A percentile compares a stretch with the other conserved stretches of the same genome.
Conservation (phyloP, 176 grass and related monocot genomes). For the Aegilops bicornis region DNA sequence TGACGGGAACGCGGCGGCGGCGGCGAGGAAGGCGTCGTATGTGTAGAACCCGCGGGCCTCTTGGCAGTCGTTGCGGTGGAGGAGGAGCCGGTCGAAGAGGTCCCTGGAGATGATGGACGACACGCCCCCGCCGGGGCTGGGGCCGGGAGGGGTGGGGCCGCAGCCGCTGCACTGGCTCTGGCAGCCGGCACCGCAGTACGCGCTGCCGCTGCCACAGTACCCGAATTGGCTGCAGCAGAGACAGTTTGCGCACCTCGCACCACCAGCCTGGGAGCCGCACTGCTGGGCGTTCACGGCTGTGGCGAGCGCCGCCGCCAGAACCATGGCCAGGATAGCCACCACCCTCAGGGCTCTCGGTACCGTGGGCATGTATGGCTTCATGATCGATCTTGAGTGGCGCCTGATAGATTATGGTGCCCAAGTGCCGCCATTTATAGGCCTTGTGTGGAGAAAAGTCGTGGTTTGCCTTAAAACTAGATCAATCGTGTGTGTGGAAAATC, state of each 20-base stretch:
- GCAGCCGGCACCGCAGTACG: neutral
- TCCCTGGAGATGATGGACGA: constrained; percentile 27
- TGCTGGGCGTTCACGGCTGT: neutral
- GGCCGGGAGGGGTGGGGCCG: neutral
- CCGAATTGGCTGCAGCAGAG: constrained; percentile 45
- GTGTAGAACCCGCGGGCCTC: constrained; percentile 22
- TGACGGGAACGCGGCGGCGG: constrained; percentile 16
- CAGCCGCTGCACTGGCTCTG: neutral
- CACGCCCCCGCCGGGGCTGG: neutral
- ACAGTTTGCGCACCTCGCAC: neutral
- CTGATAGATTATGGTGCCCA: too few relatives aligned
- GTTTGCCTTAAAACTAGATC: too few relatives aligned
- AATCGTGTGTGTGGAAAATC: too few relatives aligned
- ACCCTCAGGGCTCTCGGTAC: neutral
- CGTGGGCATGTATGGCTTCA: neutral
- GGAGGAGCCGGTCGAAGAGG: neutral
- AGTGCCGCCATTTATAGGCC: neutral
- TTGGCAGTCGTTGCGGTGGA: constrained; percentile 49
- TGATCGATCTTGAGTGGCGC: too few relatives aligned
- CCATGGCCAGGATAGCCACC: neutral
- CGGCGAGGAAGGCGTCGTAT: too few relatives aligned
- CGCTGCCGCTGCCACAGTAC: neutral
- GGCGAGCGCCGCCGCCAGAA: neutral
- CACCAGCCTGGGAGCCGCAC: constrained; percentile 22
- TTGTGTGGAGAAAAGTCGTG: neutral